Conservation (phyloP, 495 filamentous ascomycete species). For the Talaromyces borbonicus region DNA sequence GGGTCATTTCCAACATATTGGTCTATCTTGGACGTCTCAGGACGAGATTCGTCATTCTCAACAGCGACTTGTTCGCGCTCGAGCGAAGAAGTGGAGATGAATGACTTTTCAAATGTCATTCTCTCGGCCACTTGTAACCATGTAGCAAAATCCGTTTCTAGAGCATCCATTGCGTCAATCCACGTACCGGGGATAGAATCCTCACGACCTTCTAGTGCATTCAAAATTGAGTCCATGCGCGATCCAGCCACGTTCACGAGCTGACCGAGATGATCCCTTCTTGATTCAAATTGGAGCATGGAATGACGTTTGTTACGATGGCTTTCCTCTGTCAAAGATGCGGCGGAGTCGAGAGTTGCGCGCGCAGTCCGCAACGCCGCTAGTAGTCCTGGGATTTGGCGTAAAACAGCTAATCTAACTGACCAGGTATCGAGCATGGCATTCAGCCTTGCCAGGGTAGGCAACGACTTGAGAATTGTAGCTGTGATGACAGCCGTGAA, state of each 20-base stretch:
- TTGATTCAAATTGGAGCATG: conserved; percentile 48
- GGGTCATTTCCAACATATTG: not conserved
- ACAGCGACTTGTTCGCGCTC: conserved; percentile 2
- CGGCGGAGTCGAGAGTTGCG: conserved; percentile 51
- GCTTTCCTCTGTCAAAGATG: conserved; percentile 41
- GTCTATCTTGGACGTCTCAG: not conserved
- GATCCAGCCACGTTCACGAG: conserved; percentile 63
- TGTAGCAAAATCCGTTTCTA: conserved; percentile 69
- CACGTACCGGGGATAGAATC: conserved; percentile 80
- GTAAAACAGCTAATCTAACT: conserved; percentile 62
- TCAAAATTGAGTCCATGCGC: conserved; percentile 72
- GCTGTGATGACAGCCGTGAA: conserved; percentile 83
- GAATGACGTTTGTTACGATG: conserved; percentile 19
- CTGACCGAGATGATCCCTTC: conserved; percentile 51
- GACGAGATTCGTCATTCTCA: not conserved
- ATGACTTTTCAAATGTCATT: conserved; percentile 35
- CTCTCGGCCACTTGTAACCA: conserved; percentile 57
- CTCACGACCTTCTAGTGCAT: conserved; percentile 68
- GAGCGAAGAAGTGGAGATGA: conserved; percentile 18
- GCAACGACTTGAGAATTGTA: conserved; percentile 76
- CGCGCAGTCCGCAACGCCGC: conserved; percentile 54
- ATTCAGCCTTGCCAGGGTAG: conserved; percentile 64
- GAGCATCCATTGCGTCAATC: conserved; percentile 71
- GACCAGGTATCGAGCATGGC: conserved; percentile 65
- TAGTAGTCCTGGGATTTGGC: conserved; percentile 59